These are phyloP conservation scores for Talaromyces funiculosus DNA, from an alignment of 2,329 filamentous ascomycete species.

Conservation along the genomic window DNA sequence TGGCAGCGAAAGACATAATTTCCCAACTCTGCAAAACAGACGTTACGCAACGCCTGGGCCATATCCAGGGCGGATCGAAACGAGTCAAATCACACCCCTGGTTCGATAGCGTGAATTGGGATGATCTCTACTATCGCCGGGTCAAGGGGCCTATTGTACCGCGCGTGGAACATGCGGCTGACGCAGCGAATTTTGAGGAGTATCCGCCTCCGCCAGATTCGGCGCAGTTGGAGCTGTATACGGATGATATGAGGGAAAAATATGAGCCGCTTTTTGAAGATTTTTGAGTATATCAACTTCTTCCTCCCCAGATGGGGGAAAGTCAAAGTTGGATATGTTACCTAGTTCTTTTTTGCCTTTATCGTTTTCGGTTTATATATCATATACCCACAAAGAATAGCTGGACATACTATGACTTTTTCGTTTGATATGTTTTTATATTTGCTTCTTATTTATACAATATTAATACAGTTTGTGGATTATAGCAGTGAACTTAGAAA, in stretches of 20 bases:
- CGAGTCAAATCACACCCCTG: conserved; percentile 58
- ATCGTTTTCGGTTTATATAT: background rate
- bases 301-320: background rate
- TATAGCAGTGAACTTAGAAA: background rate
- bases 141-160: conserved; percentile 59
- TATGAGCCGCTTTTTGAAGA: conserved; percentile 58
- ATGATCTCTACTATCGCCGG: conserved; percentile 55
- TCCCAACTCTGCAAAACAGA: conserved; percentile 58
- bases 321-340: background rate
- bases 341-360: background rate
- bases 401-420: conserved; percentile 2
- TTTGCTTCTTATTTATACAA: background rate
- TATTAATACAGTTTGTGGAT: background rate
- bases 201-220: conserved; percentile 54
- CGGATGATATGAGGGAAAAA: conserved; percentile 54
- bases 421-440: background rate
- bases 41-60: conserved; percentile 56
- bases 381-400: conserved; percentile 7
- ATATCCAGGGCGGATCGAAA: conserved; percentile 55
- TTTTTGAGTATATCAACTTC: conserved; percentile 46
- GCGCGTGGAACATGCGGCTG: conserved; percentile 53
- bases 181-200: conserved; percentile 61
- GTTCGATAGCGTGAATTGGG: conserved; percentile 58
- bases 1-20: conserved; percentile 57
- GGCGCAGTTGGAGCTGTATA: conserved; percentile 50